Percentiles rank a stretch among this genome's conserved stretches.
These are phyloP conservation scores for Oxalis stricta DNA, from an alignment of 441 rosid genomes.

Conservation along the genomic window DNA sequence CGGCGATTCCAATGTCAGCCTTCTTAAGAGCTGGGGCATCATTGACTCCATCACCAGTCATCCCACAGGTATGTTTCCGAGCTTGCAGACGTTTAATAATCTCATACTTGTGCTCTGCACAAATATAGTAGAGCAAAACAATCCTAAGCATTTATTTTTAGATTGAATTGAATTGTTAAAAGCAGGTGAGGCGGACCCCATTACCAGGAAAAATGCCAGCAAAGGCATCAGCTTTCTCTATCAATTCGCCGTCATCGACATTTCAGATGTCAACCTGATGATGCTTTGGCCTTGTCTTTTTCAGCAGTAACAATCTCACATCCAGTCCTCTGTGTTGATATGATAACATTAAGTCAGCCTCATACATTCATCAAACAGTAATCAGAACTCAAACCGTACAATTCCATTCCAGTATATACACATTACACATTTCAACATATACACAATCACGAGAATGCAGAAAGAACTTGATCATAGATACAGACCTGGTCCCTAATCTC, in stretches of 20 bases:
- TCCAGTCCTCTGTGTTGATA: constrained; percentile 82
- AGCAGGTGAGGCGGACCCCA: constrained; percentile 1
- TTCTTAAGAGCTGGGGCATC: constrained; percentile 99
- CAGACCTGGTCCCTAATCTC: constrained; percentile 82
- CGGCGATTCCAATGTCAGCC: constrained; percentile 98
- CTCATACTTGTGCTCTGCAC: constrained; percentile 90
- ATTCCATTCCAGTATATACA: no score
- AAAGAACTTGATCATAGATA: no score
- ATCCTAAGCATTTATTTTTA: not conserved
- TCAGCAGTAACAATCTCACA: constrained; percentile 75
- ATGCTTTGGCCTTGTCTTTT: constrained; percentile 64
- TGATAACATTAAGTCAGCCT: no score
- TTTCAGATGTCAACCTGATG: constrained; percentile 42
- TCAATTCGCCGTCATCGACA: constrained; percentile 62
- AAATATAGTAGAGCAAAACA: not conserved
- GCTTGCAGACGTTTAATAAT: constrained; percentile 92
- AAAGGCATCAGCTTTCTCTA: constrained; percentile 98
- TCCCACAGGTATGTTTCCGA: constrained; percentile 89
- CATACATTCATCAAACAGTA: no score
- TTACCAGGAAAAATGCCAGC: constrained; percentile 99
- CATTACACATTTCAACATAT: no score
- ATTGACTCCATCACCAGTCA: constrained; percentile 99
- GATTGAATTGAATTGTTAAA: not conserved
- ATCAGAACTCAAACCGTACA: no score
- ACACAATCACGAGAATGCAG: no score